phyloP scores from a whole-genome alignment of 768 basidiomycete genomes.

The Pisolithus sp. region DNA sequence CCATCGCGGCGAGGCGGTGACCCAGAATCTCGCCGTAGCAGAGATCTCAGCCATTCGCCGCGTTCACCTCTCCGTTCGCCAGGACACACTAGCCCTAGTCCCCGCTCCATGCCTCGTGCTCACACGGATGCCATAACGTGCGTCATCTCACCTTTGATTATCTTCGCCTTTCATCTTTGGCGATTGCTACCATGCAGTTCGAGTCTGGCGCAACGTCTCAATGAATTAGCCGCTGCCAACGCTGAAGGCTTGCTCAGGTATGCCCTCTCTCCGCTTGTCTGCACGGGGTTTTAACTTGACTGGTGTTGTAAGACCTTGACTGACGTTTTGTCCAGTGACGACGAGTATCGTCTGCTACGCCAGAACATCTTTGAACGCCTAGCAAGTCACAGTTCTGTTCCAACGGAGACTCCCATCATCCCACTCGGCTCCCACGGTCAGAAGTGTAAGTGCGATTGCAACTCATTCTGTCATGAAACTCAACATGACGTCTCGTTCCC shows the following conservation, averaged over 20 bases:
- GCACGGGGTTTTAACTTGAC: not conserved
- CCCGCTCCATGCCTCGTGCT: slow-evolving; percentile 20
- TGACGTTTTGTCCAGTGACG: slow-evolving; percentile 47
- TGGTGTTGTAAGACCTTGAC: not conserved
- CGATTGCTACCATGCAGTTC: slow-evolving; percentile 36
- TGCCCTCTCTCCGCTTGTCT: slow-evolving; percentile 18
- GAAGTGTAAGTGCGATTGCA: slow-evolving; percentile 6
- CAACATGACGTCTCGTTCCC: not conserved
- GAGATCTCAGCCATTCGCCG: slow-evolving; percentile 8
- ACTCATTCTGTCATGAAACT: not conserved
- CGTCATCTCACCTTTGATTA: slow-evolving; percentile 18
- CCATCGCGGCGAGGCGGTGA: slow-evolving; percentile 12
- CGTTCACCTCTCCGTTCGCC: slow-evolving; percentile 17
- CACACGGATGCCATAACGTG: slow-evolving; percentile 53
- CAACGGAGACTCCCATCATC: slow-evolving; percentile 57
- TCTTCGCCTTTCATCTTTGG: slow-evolving; percentile 6
- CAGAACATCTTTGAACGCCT: slow-evolving; percentile 82
- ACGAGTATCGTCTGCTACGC: slow-evolving; percentile 78
- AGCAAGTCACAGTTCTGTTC: slow-evolving; percentile 49
- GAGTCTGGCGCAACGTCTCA: slow-evolving; percentile 73
- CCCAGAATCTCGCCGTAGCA: slow-evolving; percentile 11
- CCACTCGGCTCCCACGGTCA: slow-evolving; percentile 40
- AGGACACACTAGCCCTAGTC: slow-evolving; percentile 13
- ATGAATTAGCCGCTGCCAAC: slow-evolving; percentile 76
- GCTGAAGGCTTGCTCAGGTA: slow-evolving; percentile 74